Evolutionary conservation across 805 yeast genomes (phyloP).

Genomic region (Candida corydali): DNA sequence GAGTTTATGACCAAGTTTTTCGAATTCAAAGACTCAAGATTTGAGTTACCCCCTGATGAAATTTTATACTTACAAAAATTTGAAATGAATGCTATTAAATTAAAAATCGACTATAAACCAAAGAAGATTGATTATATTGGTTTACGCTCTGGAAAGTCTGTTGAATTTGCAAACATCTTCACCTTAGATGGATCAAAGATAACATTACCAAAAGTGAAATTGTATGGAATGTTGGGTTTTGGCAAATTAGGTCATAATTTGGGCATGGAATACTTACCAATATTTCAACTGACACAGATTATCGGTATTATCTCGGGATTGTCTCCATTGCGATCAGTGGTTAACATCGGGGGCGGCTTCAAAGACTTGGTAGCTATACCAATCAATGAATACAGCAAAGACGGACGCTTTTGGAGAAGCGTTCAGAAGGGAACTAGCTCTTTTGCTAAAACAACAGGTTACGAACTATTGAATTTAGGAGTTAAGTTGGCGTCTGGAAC

Average conservation of each 20-base stretch:
- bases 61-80: conserved; percentile 65
- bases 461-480: conserved; percentile 76
- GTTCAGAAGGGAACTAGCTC: conserved; percentile 69
- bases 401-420: conserved; percentile 65
- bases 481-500: conserved; percentile 86
- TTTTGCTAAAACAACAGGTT: conserved; percentile 74
- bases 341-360: conserved; percentile 75
- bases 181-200: conserved; percentile 82
- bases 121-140: conserved; percentile 84
- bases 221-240: conserved; percentile 79
- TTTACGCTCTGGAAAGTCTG: conserved; percentile 77
- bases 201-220: conserved; percentile 51
- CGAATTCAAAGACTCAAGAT: conserved; percentile 71
- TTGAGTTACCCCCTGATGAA: conserved; percentile 63
- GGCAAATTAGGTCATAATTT: conserved; percentile 52
- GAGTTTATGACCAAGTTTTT: conserved; percentile 79
- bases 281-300: conserved; percentile 75
- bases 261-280: conserved; percentile 81
- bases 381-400: conserved; percentile 65
- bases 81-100: conserved; percentile 51
- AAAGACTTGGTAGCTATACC: conserved; percentile 73
- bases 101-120: conserved; percentile 88
- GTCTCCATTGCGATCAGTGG: conserved; percentile 74
- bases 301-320: conserved; percentile 80
- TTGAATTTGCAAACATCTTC: conserved; percentile 85